Conservation (phyloP, 768 basidiomycete genomes). For the Galerina marginata region DNA sequence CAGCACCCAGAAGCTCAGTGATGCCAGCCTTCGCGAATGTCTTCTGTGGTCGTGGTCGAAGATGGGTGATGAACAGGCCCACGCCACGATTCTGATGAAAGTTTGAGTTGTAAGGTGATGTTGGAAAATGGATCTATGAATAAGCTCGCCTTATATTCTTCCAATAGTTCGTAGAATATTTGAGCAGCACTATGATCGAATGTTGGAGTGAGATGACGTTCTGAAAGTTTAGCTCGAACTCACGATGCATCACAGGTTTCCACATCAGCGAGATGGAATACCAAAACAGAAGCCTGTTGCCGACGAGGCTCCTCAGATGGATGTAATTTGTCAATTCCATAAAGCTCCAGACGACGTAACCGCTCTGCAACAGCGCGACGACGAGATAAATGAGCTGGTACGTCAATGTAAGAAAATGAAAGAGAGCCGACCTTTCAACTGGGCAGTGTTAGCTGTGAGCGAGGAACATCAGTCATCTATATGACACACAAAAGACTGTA, state of each 20-base stretch:
- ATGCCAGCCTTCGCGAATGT: slow-evolving; percentile 59
- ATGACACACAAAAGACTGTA: not conserved
- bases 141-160: slow-evolving; percentile 73
- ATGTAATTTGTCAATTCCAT: slow-evolving; percentile 79
- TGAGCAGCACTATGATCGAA: slow-evolving; percentile 67
- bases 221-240: not conserved
- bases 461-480: not conserved
- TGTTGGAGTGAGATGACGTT: slow-evolving; percentile 4
- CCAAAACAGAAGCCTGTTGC: slow-evolving; percentile 74
- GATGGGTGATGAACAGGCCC: slow-evolving; percentile 56
- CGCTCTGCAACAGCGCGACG: slow-evolving; percentile 54
- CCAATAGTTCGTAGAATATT: slow-evolving; percentile 79
- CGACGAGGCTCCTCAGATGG: slow-evolving; percentile 88
- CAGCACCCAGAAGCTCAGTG: slow-evolving; percentile 49
- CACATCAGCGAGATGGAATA: slow-evolving; percentile 95
- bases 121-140: not conserved
- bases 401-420: not conserved
- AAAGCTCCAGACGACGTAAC: slow-evolving; percentile 84
- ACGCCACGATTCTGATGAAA: slow-evolving; percentile 51
- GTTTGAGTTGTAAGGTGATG: not conserved
- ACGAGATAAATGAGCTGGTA: not conserved
- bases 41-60: slow-evolving; percentile 42
- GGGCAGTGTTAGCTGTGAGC: slow-evolving; percentile 85
- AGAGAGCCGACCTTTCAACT: slow-evolving; percentile 73
- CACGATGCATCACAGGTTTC: slow-evolving; percentile 91